phyloP scores from a whole-genome alignment of 2,329 filamentous ascomycete genomes.

The Plectosphaerella sp. region DNA sequence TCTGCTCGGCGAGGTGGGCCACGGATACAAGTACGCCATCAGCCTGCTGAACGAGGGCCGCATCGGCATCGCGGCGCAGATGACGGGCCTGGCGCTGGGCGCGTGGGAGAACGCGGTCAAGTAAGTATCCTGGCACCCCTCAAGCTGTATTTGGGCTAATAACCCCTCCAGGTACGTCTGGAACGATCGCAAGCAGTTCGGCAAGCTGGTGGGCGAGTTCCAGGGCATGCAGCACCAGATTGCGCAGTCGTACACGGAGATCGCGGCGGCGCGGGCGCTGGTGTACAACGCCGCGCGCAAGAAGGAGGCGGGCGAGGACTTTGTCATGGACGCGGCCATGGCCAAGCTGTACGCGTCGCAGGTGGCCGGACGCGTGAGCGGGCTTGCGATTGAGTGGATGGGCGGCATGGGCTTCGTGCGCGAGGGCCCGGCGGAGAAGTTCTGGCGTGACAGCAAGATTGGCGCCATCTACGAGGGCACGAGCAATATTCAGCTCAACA shows the following conservation, averaged over 20 bases:
- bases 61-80: constrained; percentile 96
- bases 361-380: constrained; percentile 81
- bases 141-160: not conserved
- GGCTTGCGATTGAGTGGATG: constrained; percentile 96
- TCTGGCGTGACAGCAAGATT: constrained; percentile 96
- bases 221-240: constrained; percentile 99
- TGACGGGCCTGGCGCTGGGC: constrained; percentile 93
- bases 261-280: constrained; percentile 81
- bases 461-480: constrained; percentile 96
- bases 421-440: constrained; percentile 96
- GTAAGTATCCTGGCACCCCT: constrained; percentile 33
- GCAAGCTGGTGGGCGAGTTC: constrained; percentile 89
- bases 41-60: constrained; percentile 90
- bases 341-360: constrained; percentile 94
- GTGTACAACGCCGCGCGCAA: constrained; percentile 96
- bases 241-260: constrained; percentile 92
- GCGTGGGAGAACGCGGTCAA: constrained; percentile 91
- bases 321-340: constrained; percentile 95
- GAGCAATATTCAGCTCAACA: constrained; percentile 69
- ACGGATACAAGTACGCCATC: constrained; percentile 98
- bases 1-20: constrained; percentile 79
- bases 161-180: constrained; percentile 67
- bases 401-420: constrained; percentile 98
- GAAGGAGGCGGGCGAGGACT: constrained; percentile 96
- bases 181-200: constrained; percentile 98